Evolutionary conservation across 192 early-diverging fungal genomes (phyloP).

Genomic region (Linnemannia zychae): DNA sequence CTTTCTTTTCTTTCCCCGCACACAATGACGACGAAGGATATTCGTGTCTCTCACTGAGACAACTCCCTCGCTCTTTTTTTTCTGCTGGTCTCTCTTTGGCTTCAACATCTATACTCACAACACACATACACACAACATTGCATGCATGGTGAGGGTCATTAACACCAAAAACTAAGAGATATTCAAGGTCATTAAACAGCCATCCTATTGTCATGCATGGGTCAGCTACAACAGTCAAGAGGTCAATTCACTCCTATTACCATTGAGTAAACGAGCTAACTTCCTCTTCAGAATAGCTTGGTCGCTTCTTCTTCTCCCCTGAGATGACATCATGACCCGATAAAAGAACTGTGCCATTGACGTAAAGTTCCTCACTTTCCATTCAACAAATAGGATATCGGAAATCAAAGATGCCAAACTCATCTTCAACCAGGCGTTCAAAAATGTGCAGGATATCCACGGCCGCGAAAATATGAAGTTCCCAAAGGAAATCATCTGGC

Average conservation of each 20-base stretch:
- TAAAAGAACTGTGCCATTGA: not conserved
- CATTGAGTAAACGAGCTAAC: too few species aligned
- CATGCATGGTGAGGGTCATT: too few species aligned
- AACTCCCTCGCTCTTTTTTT: not conserved
- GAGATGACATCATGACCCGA: not conserved
- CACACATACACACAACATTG: not conserved
- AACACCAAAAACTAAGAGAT: too few species aligned
- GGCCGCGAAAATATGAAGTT: constrained; percentile 66
- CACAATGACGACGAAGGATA: not conserved
- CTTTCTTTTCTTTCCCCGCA: not conserved
- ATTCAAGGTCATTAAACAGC: too few species aligned
- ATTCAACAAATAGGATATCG: constrained; percentile 34
- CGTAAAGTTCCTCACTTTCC: not conserved
- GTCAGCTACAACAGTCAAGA: too few species aligned
- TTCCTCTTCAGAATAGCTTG: too few species aligned
- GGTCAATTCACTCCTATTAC: too few species aligned
- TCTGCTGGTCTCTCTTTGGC: not conserved
- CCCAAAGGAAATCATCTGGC: constrained; percentile 69
- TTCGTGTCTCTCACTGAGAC: not conserved
- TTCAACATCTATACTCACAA: not conserved
- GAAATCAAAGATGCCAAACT: constrained; percentile 74
- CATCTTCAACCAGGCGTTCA: constrained; percentile 73
- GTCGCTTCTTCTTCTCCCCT: not conserved
- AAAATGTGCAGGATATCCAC: constrained; percentile 66
- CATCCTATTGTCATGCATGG: too few species aligned